phyloP scores from a whole-genome alignment of 345 rosid species.

The Pistacia integerrima region DNA sequence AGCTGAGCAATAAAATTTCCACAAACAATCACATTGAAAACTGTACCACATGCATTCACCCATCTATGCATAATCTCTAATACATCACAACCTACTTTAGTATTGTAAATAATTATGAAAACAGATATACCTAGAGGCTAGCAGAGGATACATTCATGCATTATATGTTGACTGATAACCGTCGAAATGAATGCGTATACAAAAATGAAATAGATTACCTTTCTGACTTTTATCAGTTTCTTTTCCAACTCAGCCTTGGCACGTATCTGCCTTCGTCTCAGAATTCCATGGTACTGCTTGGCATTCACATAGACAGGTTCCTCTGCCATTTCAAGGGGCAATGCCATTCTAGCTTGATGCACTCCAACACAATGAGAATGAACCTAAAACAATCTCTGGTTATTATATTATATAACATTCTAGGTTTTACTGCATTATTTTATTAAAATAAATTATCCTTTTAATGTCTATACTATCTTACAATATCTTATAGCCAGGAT shows the following conservation, averaged over 20 bases:
- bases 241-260: slow-evolving; percentile 69
- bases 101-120: slow-evolving; percentile 3
- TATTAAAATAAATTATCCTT: neutral
- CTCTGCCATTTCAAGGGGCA: slow-evolving; percentile 64
- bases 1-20: neutral
- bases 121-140: neutral
- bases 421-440: neutral
- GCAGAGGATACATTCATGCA: neutral
- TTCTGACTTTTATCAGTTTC: slow-evolving; percentile 52
- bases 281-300: slow-evolving; percentile 71
- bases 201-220: slow-evolving; percentile 36
- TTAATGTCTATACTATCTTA: neutral
- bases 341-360: slow-evolving; percentile 53
- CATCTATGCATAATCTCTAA: neutral
- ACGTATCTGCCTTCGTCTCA: slow-evolving; percentile 67
- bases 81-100: neutral
- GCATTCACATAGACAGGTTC: slow-evolving; percentile 83
- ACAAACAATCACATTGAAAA: neutral
- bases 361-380: slow-evolving; percentile 42
- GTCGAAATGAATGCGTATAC: neutral
- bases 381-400: slow-evolving; percentile 33
- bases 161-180: neutral
- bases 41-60: neutral
- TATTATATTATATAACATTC: slow-evolving; percentile 1
- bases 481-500: neutral